A percentile compares a stretch with the other conserved stretches of the same genome.
Conservation (phyloP, 2,329 filamentous ascomycete genomes). For the Emmonsiellopsis sp. region DNA sequence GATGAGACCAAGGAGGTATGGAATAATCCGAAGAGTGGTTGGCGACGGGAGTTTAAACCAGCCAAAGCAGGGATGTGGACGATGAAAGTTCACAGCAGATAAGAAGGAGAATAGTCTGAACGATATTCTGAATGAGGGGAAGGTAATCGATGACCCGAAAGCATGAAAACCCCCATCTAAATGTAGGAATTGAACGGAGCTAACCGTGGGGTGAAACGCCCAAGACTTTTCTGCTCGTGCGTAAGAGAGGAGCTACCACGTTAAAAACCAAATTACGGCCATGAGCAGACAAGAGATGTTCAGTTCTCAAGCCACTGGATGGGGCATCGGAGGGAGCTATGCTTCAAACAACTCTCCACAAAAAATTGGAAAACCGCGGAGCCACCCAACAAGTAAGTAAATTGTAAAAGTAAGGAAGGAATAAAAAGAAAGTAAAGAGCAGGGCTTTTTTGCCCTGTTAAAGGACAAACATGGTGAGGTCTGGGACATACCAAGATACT, state of each 20-base stretch:
- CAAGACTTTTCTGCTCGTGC: constrained; percentile 14
- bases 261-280: constrained; percentile 12
- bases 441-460: not conserved
- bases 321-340: not conserved
- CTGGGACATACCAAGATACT: not conserved
- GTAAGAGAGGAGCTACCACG: constrained; percentile 6
- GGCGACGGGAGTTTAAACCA: constrained; percentile 1
- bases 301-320: not conserved
- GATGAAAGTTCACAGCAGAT: constrained; percentile 11
- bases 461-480: not conserved
- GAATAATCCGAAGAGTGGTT: not conserved
- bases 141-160: constrained; percentile 7
- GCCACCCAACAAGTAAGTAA: not conserved
- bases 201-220: constrained; percentile 30
- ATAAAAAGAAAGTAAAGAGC: not conserved
- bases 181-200: constrained; percentile 18
- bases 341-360: constrained; percentile 1
- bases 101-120: constrained; percentile 8
- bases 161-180: constrained; percentile 14
- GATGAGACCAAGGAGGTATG: constrained; percentile 4
- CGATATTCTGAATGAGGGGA: constrained; percentile 11
- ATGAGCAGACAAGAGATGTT: constrained; percentile 4
- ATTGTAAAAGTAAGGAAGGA: not conserved
- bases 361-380: not conserved
- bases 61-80: constrained; percentile 4